Evolutionary conservation across 176 grass and related monocot species (phyloP).

Genomic region (Dendrocalamus sinicus): DNA sequence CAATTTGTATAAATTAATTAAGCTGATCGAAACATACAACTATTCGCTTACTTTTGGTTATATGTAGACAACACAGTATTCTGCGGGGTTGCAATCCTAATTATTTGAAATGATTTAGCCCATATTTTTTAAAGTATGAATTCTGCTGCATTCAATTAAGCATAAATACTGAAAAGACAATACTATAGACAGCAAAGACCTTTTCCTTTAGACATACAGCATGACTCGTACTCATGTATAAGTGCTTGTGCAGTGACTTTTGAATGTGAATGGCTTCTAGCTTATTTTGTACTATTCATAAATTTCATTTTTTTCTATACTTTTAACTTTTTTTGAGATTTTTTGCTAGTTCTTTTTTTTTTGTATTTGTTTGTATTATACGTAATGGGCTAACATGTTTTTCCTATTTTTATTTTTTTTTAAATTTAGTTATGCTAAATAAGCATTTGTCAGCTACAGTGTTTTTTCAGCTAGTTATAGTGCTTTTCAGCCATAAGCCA

Average conservation of each 20-base stretch:
- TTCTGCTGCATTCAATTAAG: neutral
- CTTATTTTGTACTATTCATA: neutral
- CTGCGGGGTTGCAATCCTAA: neutral
- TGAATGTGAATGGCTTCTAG: neutral
- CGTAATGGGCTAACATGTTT: no score
- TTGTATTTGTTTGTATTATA: no score
- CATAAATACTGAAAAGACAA: conserved; percentile 17
- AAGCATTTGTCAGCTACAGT: no score
- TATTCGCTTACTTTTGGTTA: conserved; percentile 2
- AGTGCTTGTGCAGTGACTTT: conserved; percentile 1
- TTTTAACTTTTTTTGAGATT: neutral
- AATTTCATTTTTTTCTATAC: neutral
- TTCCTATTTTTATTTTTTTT: no score
- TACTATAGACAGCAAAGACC: neutral
- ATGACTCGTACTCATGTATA: neutral
- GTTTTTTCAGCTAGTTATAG: no score
- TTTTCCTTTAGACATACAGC: neutral
- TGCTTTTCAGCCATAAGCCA: no score
- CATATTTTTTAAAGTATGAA: neutral
- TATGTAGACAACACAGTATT: neutral
- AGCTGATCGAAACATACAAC: neutral
- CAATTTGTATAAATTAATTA: neutral
- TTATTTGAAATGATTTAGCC: neutral
- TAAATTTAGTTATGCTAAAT: no score
- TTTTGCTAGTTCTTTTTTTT: neutral